Evolutionary conservation across 2,329 filamentous ascomycete species (phyloP).

Genomic region (Exophiala sideris): DNA sequence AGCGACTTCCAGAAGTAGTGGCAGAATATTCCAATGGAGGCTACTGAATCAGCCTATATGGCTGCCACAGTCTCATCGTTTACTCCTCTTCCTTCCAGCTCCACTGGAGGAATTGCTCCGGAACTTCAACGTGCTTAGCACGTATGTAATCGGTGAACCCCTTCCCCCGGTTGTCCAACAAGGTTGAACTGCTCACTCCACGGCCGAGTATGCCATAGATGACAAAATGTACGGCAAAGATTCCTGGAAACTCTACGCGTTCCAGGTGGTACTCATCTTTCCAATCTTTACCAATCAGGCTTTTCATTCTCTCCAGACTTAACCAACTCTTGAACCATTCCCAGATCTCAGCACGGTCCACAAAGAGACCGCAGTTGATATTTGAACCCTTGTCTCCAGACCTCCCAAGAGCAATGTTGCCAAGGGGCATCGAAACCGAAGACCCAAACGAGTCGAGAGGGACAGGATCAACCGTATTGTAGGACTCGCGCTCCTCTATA

Average conservation of each 20-base stretch:
- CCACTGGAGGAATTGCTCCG: slow-evolving; percentile 6
- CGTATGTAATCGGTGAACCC: slow-evolving; percentile 5
- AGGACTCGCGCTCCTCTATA: slow-evolving; percentile 6
- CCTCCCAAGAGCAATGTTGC: slow-evolving; percentile 36
- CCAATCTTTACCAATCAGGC: slow-evolving; percentile 14
- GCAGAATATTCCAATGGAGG: too few relatives aligned
- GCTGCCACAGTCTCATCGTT: too few relatives aligned
- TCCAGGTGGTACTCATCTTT: slow-evolving; percentile 3
- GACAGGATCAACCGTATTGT: slow-evolving; percentile 22
- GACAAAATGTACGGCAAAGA: slow-evolving; percentile 14
- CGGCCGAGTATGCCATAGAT: slow-evolving; percentile 9
- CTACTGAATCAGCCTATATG: too few relatives aligned
- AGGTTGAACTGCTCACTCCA: neutral
- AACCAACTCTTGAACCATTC: slow-evolving; percentile 37
- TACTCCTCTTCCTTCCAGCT: too few relatives aligned
- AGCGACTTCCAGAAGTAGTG: slow-evolving; percentile 6
- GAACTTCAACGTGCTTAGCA: slow-evolving; percentile 2
- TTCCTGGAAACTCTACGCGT: slow-evolving; percentile 12
- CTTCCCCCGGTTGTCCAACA: slow-evolving; percentile 10
- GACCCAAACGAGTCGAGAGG: slow-evolving; percentile 28
- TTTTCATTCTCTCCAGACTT: slow-evolving; percentile 7
- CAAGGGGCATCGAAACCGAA: slow-evolving; percentile 31
- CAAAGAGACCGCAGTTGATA: slow-evolving; percentile 47
- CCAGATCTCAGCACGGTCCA: slow-evolving; percentile 42
- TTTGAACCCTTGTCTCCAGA: slow-evolving; percentile 46